Percentiles rank a stretch among this genome's conserved stretches.
These are phyloP conservation scores for Rubroboletus pulcherrimus DNA, from an alignment of 768 basidiomycete genomes.

Conservation along the genomic window DNA sequence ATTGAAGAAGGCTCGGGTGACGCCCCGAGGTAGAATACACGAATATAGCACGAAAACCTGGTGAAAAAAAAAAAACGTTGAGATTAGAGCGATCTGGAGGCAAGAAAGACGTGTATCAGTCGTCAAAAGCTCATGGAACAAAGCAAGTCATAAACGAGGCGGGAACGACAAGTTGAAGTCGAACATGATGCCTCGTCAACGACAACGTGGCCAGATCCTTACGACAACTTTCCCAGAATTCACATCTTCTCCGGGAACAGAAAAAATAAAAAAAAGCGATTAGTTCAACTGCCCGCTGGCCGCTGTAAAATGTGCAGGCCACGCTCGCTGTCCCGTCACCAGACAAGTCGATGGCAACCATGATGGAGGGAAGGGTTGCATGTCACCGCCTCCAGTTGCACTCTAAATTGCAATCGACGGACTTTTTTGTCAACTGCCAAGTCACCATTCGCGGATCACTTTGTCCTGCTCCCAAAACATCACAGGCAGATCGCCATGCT, in stretches of 20 bases:
- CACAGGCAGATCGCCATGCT: background rate
- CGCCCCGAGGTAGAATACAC: slow-evolving; percentile 16
- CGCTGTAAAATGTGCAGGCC: background rate
- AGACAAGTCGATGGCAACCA: background rate
- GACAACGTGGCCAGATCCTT: slow-evolving; percentile 28
- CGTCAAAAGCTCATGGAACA: slow-evolving; percentile 30
- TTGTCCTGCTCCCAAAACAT: background rate
- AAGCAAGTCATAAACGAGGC: slow-evolving; percentile 27
- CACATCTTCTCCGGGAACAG: background rate
- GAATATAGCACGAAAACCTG: slow-evolving; percentile 9
- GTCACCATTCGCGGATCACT: slow-evolving; percentile 13
- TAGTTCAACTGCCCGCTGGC: background rate
- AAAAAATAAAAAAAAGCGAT: background rate
- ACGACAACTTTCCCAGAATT: slow-evolving; percentile 23
- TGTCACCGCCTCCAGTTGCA: background rate
- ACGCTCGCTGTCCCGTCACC: background rate
- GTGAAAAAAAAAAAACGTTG: background rate
- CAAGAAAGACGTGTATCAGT: slow-evolving; percentile 25
- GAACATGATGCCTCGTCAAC: slow-evolving; percentile 24
- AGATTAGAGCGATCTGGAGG: slow-evolving; percentile 6
- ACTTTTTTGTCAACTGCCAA: slow-evolving; percentile 1
- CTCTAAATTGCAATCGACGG: slow-evolving; percentile 1
- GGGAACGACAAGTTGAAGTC: slow-evolving; percentile 8
- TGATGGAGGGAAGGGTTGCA: background rate
- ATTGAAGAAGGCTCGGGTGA: background rate